Percentiles rank a stretch among this genome's conserved stretches.
phyloP scores from a whole-genome alignment of 306 rosid species.

The Carpinus viminea region DNA sequence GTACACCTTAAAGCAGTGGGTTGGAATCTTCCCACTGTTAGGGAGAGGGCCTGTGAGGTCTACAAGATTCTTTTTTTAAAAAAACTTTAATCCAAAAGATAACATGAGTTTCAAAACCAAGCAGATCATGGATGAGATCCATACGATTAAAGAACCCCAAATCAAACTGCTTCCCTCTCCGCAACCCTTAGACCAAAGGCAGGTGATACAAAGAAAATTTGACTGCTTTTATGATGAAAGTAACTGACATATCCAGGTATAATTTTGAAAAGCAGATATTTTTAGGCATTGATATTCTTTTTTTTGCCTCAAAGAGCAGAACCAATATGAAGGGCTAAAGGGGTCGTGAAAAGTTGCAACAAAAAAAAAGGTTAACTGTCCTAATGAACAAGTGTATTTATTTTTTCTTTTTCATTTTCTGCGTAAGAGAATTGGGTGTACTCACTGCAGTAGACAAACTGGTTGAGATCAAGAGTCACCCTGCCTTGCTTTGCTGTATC shows the following conservation, averaged over 20 bases:
- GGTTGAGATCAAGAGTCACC: slow-evolving; percentile 89
- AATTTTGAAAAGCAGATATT: neutral
- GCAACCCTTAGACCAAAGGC: neutral
- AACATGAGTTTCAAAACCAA: neutral
- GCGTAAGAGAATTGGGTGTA: slow-evolving; percentile 21
- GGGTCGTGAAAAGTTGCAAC: neutral
- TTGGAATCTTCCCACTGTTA: neutral
- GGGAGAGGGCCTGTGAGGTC: neutral
- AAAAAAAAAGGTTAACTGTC: neutral
- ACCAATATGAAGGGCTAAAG: no score
- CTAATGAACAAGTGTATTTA: neutral
- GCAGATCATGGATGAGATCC: neutral
- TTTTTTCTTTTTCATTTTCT: no score
- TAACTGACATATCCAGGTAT: neutral
- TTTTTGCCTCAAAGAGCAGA: neutral
- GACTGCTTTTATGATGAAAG: neutral
- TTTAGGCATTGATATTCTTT: neutral
- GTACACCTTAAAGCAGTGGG: neutral
- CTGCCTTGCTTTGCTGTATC: slow-evolving; percentile 90
- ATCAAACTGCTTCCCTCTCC: neutral
- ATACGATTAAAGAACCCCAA: neutral
- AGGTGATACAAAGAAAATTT: neutral
- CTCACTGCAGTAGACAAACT: slow-evolving; percentile 90
- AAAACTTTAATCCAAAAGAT: neutral
- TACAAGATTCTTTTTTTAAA: neutral